Conservation (phyloP, 768 basidiomycete species). For the Naganishia randhawae region DNA sequence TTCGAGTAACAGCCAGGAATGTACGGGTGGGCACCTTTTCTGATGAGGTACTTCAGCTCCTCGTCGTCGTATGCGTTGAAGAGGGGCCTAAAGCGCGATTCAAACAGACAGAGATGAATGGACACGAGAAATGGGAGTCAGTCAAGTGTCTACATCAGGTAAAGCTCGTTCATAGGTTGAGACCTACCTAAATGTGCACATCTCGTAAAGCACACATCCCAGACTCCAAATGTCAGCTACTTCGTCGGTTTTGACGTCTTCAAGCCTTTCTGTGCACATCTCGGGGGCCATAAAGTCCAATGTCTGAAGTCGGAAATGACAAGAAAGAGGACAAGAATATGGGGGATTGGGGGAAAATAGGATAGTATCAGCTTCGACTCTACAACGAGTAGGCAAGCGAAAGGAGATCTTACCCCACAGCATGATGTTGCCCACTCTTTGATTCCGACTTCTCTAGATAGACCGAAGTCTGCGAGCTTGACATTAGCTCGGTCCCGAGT, state of each 20-base stretch:
- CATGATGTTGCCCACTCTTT: not conserved
- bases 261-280: not conserved
- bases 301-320: not conserved
- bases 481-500: not conserved
- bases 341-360: too few species aligned
- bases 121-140: not conserved
- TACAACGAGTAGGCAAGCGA: too few species aligned
- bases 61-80: not conserved
- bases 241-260: not conserved
- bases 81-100: not conserved
- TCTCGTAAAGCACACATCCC: not conserved
- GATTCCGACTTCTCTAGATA: not conserved
- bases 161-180: not conserved
- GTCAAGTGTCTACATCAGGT: too few species aligned
- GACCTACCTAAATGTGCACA: not conserved
- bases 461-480: constrained; percentile 3
- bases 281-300: not conserved
- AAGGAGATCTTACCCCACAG: not conserved
- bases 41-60: not conserved
- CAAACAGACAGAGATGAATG: not conserved
- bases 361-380: too few species aligned
- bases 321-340: not conserved
- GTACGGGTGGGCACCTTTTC: not conserved
- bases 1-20: not conserved
- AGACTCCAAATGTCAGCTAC: not conserved